Evolutionary conservation across 2,329 filamentous ascomycete genomes (phyloP), one percentile per base, ranked within the genome.

Genomic region (Ascochyta viciae-villosae): DNA sequence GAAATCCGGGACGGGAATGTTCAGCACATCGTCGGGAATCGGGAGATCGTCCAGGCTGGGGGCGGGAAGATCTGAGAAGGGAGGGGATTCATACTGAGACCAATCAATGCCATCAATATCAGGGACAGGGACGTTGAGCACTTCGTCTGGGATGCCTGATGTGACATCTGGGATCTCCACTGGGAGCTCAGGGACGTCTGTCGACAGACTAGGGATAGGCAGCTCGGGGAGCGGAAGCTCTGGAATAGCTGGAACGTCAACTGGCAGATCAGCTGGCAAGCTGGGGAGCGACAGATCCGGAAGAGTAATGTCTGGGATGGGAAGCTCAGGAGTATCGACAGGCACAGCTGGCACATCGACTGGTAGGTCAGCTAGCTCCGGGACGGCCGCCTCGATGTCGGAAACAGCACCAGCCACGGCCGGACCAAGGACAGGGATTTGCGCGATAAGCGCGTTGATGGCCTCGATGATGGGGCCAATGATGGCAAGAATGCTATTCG

Each of bases 11-110:
- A 55, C 52, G 35, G 52, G 33, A 16, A 16, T n/a, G 33, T 35
- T 55, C 16, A 55, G 45, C 4, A 55, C 13, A 9, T 55, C 53
- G 13, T 37, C 29, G n/a, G 53, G 53, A 15, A 55, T 55, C 5
- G 52, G 12, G 8, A 40, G 4, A 7, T 50, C 46, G 12, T 46
- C 53, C 22, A 34, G 4, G 2, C 23, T 35, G 5, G 19, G 10
- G 10, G 42, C 15, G n/a, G 50, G 53, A 1, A 41, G 35, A 5
- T 31, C 31, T 7, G 19, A 46, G 37, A 50, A 37, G 1, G 53
- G 46, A 13, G 53, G 46, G 4, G 47, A 50, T 24, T 55, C 41
- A 15, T 31, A 50, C 9, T 42, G 35, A 50, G 40, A 41, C 52
- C 41, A 55, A 19, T 55, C 46, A 31, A 55, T 50, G n/a, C 41